Base-by-base conservation (phyloP, 192 early-diverging fungal genomes). In the Entomortierella lignicola region DNA sequence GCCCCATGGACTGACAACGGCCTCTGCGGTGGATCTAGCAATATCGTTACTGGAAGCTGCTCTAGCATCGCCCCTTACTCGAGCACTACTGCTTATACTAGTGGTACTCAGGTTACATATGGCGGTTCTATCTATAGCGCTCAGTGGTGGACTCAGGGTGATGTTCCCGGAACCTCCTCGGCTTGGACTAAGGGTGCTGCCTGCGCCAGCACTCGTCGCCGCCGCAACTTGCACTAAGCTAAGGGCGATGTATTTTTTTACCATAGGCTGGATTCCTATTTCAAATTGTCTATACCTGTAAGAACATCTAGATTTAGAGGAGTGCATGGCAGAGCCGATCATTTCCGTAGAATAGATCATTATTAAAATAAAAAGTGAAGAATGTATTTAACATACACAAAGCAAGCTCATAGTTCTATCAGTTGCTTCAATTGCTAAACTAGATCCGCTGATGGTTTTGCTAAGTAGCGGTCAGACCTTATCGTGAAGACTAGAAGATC, bases 121-220 rank as follows among this genome's bases (percentile, higher is more conserved):
- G 59, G 63, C 25, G 81, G 81, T 15, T 63, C 57, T 26, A 26
- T 82, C 30, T 86, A 73, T 60, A 66, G 52, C 26, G 83, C 82
- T 44, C 67, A 80, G 57, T 84, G 77, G 75, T 86, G 83, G 83
- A 82, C 81, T 60, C 68, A 71, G 60, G 75, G 71, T 25, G 71
- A 80, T 41, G 73, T 61, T 32, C 83, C 80, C 25, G 69, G 81
- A 26, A 25, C 71, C 37, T 44, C 59, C 17, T 47, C 66, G n/a
- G 81, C 62, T 42, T 85, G 84, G 84, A 60, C 55, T 39, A 56
- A 80, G 55, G 54, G 71, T 26, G 72, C 80, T 62, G 53, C 82
- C 43, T 83, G 82, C 71, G 17, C 59, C 12, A 50, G 55, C 55
- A 21, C 56, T 55, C 58, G 63, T 27, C 81, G 69, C 63, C 72